Base-by-base conservation (phyloP, 1,284 basidiomycete genomes). In the Apiotrichum gracile region DNA sequence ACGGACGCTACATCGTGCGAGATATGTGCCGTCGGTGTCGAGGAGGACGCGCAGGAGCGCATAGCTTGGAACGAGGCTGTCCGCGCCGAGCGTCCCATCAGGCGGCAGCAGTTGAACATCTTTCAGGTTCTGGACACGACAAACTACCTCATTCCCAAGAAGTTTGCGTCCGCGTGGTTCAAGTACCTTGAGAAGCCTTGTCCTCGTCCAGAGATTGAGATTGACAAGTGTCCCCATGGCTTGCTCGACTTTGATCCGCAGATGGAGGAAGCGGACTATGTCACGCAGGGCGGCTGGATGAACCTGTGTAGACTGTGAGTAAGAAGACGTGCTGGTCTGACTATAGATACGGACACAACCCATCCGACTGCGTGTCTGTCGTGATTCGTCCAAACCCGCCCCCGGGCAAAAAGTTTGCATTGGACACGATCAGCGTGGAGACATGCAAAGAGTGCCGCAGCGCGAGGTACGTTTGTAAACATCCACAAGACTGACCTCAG, bases 161-260 rank as follows among this genome's bases (percentile, higher is more conserved):
- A 17, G 14, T 73, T 67, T 48, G 26, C 48, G 4, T 38, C 52
- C 9, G 39, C 41, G n/a, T 70, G 67, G 67, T 24, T 54, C 3
- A 47, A 21, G 7, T 67, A 62, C 24, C 34, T 64, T 33, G 22
- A 41, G 4, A 42, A 39, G 0, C 34, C 34, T 7, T 44, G 45
- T 2, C 31, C 31, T 7, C 40, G 49, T 9, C 68, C 67, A 0
- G 37, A 38, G 2, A 43, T 60, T 16, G 41, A 62, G 0, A 49
- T 62, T 43, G 62, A 60, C 4, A 25, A 63, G 7, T 74, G 72
- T 31, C 48, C 54, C n/a, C 72, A 74, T 55, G 66, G 64, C 0
- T n/a, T 55, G 27, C 44, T 72, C 35, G 62, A 65, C 49, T 61
- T 65, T 31, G 70, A 74, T 57, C 67, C 65, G 16, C 53, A 55